These are phyloP conservation scores for Petunia hybrid DNA, from an alignment of 305 asterid genomes.

Conservation along the genomic window DNA sequence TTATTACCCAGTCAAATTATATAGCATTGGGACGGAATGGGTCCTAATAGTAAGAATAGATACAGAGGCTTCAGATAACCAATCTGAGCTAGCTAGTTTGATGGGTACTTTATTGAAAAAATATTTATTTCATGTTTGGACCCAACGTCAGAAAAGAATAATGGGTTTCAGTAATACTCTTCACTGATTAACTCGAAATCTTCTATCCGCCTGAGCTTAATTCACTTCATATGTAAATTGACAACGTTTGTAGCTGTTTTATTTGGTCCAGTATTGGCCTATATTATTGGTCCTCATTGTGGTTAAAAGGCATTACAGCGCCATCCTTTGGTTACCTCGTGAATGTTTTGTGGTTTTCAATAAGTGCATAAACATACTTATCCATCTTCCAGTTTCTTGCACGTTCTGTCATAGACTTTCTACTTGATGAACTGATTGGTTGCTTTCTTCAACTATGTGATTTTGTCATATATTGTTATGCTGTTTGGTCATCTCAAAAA, in stretches of 20 bases:
- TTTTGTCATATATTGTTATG: not conserved
- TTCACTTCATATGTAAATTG: too few relatives aligned
- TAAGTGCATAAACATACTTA: not conserved
- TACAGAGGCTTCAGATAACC: too few relatives aligned
- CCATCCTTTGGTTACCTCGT: not conserved
- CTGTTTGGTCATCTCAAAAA: not conserved
- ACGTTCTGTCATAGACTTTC: not conserved
- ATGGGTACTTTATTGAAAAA: too few relatives aligned
- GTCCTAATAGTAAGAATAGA: too few relatives aligned
- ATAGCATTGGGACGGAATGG: too few relatives aligned
- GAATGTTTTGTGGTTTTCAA: not conserved
- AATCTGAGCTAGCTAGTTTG: too few relatives aligned
- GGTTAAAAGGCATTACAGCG: too few relatives aligned
- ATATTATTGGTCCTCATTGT: not conserved
- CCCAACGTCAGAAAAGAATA: too few relatives aligned
- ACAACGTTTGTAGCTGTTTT: not conserved
- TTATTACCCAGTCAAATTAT: not conserved
- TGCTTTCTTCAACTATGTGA: not conserved
- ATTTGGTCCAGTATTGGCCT: not conserved
- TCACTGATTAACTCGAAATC: too few relatives aligned
- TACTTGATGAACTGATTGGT: conserved; percentile 6
- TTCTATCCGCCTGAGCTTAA: too few relatives aligned
- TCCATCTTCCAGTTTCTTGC: not conserved
- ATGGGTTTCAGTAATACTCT: too few relatives aligned
- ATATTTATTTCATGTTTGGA: too few relatives aligned